Evolutionary conservation across 495 filamentous ascomycete genomes (phyloP), one percentile per base, ranked within the genome.

Genomic region (Diplogelasinospora grovesii): DNA sequence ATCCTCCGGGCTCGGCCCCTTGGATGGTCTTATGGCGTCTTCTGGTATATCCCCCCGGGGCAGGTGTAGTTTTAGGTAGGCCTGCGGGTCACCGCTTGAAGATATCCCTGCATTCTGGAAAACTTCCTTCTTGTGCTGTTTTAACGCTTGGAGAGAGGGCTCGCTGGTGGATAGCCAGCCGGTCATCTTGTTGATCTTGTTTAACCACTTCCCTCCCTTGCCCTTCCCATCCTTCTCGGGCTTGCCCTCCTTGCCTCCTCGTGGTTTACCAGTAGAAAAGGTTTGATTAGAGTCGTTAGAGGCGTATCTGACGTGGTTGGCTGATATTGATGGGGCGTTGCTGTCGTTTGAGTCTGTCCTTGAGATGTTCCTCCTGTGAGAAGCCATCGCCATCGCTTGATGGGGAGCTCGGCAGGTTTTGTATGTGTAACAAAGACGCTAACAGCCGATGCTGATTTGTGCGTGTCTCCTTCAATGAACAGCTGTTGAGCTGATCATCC

Each of bases 111-210:
- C 61, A 20, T 59, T 64, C 19, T 48, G 36, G 39, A 58, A 67
- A 4, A 49, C 45, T 7, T 62, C 54, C 31, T 59, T 62, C 37
- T 60, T 62, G 40, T 66, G 64, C 13, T 62, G 52, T 40, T 54
- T 60, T 13, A 65, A 43, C 0, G 60, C 65, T 9, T 65, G 59
- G 10, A 54, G 41, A 2, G 68, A 69, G 3, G 68, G 68, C 21
- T 71, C 68, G 23, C 54, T 60, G 7, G 57, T 54, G 0, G 57
- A 51, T 8, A 66, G 43, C 68, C 68, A 71, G 18, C 46, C 57
- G 27, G 66, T 64, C 26, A 70, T 36, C 19, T 66, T 61, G 33
- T 49, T 47, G 9, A 68, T 38, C 20, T 42, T 37, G 16, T 24
- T 20, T 15, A 44, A 25, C 7, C 41, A n/a, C n/a, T n/a, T n/a